Evolutionary conservation across 2,329 filamentous ascomycete species (phyloP).

Genomic region (Cercospora sp.): DNA sequence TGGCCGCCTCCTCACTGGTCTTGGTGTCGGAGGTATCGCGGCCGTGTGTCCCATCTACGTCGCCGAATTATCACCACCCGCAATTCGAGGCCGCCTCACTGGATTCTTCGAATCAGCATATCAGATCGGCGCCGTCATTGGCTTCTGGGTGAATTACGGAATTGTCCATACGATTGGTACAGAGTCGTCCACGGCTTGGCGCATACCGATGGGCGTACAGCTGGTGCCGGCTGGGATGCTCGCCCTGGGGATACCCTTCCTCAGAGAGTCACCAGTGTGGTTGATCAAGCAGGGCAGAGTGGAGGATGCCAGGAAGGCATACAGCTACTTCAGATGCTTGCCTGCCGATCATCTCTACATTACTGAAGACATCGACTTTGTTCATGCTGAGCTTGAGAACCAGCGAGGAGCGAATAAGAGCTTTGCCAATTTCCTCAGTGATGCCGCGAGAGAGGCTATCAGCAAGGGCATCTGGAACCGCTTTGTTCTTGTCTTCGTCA

Average conservation of each 20-base stretch:
- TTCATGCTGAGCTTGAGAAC: slow-evolving; percentile 38
- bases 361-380: slow-evolving; percentile 38
- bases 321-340: slow-evolving; percentile 29
- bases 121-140: slow-evolving; percentile 40
- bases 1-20: slow-evolving; percentile 41
- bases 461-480: slow-evolving; percentile 46
- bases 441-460: slow-evolving; percentile 36
- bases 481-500: slow-evolving; percentile 43
- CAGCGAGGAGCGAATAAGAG: slow-evolving; percentile 37
- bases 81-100: slow-evolving; percentile 40
- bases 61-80: slow-evolving; percentile 38
- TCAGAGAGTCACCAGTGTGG: slow-evolving; percentile 40
- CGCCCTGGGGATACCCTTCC: slow-evolving; percentile 34
- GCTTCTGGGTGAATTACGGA: slow-evolving; percentile 43
- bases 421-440: slow-evolving; percentile 34
- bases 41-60: slow-evolving; percentile 42
- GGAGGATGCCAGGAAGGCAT: slow-evolving; percentile 23
- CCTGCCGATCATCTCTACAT: slow-evolving; percentile 29
- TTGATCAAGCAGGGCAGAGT: slow-evolving; percentile 31
- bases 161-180: slow-evolving; percentile 35
- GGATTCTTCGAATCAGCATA: slow-evolving; percentile 40
- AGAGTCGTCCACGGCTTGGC: slow-evolving; percentile 29
- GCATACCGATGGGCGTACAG: slow-evolving; percentile 39
- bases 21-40: slow-evolving; percentile 40
- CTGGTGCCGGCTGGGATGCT: slow-evolving; percentile 40